Percentiles rank a stretch among this genome's conserved stretches.
phyloP scores from a whole-genome alignment of 306 rosid genomes.

The Datisca glomerata region DNA sequence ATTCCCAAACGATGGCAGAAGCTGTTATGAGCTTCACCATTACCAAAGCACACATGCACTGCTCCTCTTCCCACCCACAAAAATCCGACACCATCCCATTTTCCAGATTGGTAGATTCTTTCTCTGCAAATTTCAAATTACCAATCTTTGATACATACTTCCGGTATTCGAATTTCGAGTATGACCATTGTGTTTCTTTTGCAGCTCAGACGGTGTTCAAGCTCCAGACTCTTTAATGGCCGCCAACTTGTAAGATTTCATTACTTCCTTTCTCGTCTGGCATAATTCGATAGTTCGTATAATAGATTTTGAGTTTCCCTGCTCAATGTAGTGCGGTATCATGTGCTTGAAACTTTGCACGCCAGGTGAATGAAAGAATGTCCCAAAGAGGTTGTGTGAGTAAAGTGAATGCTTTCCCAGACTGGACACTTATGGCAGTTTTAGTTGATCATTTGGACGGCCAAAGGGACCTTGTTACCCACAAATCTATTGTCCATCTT shows the following conservation, averaged over 20 bases:
- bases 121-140: background rate
- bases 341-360: background rate
- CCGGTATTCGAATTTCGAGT: background rate
- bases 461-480: slow-evolving; percentile 28
- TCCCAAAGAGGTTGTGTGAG: slow-evolving; percentile 32
- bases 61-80: slow-evolving; percentile 13
- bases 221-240: slow-evolving; percentile 28
- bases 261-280: too few species aligned
- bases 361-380: slow-evolving; percentile 25
- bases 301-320: background rate
- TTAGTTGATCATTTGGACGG: slow-evolving; percentile 37
- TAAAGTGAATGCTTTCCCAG: slow-evolving; percentile 54
- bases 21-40: slow-evolving; percentile 29
- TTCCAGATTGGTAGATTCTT: slow-evolving; percentile 20
- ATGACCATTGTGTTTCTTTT: slow-evolving; percentile 6
- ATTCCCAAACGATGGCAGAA: slow-evolving; percentile 19
- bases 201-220: slow-evolving; percentile 50
- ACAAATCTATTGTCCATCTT: slow-evolving; percentile 41
- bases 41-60: slow-evolving; percentile 17
- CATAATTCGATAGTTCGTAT: too few species aligned
- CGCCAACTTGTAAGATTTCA: slow-evolving; percentile 26
- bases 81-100: slow-evolving; percentile 14
- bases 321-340: background rate
- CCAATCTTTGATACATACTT: too few species aligned
- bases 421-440: slow-evolving; percentile 49